Percentiles rank a stretch among this genome's conserved stretches.
Conservation (phyloP, 371 early-diverging fungal species). For the Amoeboaphelidium protococcarum region DNA sequence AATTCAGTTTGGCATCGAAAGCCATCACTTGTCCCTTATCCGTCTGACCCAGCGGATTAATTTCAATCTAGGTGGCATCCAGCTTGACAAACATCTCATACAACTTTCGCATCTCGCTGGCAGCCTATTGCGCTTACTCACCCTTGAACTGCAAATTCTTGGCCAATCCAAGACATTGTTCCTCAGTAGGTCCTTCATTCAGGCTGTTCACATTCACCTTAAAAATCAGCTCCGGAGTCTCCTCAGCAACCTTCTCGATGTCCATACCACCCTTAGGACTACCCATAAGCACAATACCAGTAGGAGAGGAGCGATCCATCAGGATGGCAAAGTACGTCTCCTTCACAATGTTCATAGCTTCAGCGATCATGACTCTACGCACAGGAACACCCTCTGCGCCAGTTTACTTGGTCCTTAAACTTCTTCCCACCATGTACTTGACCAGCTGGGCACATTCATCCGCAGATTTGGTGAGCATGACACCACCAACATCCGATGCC, state of each 20-base stretch:
- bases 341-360: not conserved
- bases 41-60: not conserved
- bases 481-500: not conserved
- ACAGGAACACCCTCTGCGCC: not conserved
- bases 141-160: not conserved
- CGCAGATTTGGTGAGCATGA: not conserved
- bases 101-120: not conserved
- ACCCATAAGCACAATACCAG: not conserved
- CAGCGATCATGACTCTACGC: not conserved
- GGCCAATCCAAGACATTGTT: not conserved
- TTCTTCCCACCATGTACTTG: not conserved
- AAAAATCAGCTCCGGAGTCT: not conserved
- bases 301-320: not conserved
- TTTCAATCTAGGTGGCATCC: not conserved
- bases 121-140: not conserved
- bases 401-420: not conserved
- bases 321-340: constrained; percentile 1
- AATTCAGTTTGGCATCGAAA: not conserved
- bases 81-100: not conserved
- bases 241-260: not conserved
- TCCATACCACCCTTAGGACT: not conserved
- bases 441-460: not conserved
- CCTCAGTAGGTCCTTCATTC: not conserved
- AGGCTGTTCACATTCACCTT: not conserved
- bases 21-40: not conserved